A percentile compares a stretch with the other conserved stretches of the same genome.
Evolutionary conservation across 179 eudicot genomes (phyloP).

Genomic region (Carnegiea gigantea): DNA sequence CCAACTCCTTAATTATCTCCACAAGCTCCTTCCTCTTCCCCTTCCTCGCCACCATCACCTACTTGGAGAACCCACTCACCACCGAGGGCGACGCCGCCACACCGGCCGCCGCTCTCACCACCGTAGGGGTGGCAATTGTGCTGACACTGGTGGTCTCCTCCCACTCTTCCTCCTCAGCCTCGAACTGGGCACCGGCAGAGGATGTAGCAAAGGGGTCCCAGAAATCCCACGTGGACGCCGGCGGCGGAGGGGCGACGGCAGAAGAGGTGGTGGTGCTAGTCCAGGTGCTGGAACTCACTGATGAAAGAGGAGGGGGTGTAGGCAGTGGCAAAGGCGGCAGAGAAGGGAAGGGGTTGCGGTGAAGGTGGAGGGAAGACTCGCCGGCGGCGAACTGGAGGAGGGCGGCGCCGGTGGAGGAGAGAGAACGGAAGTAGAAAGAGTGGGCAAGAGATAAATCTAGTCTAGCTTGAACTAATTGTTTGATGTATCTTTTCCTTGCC

Average conservation of each 20-base stretch:
- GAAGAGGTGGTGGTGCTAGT: slow-evolving; percentile 34
- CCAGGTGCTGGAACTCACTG: slow-evolving; percentile 61
- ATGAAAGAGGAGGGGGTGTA: slow-evolving; percentile 1
- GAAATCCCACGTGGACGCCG: slow-evolving; percentile 77
- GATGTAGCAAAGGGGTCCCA: slow-evolving; percentile 74
- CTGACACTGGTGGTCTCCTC: slow-evolving; percentile 25
- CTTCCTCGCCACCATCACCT: slow-evolving; percentile 53
- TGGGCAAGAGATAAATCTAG: slow-evolving; percentile 63
- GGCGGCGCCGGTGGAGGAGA: slow-evolving; percentile 67
- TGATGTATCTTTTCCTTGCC: slow-evolving; percentile 74
- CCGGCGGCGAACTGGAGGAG: slow-evolving; percentile 69
- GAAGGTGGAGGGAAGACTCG: slow-evolving; percentile 46
- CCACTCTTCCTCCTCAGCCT: slow-evolving; percentile 63
- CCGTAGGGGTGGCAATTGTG: slow-evolving; percentile 22
- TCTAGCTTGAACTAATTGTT: slow-evolving; percentile 65
- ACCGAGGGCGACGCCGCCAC: slow-evolving; percentile 52
- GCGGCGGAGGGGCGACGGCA: slow-evolving; percentile 24
- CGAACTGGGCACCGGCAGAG: slow-evolving; percentile 31
- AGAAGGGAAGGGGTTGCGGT: slow-evolving; percentile 12
- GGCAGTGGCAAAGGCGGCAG: slow-evolving; percentile 33
- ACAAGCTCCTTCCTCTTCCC: slow-evolving; percentile 72
- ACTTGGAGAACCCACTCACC: slow-evolving; percentile 40
- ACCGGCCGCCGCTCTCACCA: slow-evolving; percentile 40
- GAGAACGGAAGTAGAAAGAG: slow-evolving; percentile 57
- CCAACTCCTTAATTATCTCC: slow-evolving; percentile 81